Percentiles rank a stretch among this genome's conserved stretches.
These are phyloP conservation scores for Aspergillus transmontanensis DNA, from an alignment of 2,329 filamentous ascomycete genomes.

Conservation along the genomic window DNA sequence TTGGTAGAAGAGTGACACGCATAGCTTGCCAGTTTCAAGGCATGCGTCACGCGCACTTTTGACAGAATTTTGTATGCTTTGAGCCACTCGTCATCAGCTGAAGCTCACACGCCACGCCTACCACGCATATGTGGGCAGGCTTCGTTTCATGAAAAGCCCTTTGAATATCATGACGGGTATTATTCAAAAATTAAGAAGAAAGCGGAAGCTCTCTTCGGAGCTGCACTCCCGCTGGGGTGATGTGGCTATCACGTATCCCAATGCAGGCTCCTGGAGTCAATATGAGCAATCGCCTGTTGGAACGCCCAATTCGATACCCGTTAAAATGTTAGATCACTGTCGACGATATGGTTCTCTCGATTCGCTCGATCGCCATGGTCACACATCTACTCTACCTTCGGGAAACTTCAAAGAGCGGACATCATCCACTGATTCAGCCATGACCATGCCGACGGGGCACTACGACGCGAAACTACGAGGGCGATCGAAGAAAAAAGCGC, in stretches of 20 bases:
- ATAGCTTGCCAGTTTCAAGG: neutral
- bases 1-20: neutral
- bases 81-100: neutral
- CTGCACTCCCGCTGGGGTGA: conserved; percentile 46
- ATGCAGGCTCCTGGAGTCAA: conserved; percentile 46
- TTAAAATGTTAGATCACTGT: conserved; percentile 13
- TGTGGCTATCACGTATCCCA: conserved; percentile 42
- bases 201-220: conserved; percentile 38
- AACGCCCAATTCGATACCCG: conserved; percentile 13
- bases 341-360: conserved; percentile 18
- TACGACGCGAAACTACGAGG: conserved; percentile 33
- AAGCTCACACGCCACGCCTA: conserved; percentile 17
- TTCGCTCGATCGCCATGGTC: conserved; percentile 11
- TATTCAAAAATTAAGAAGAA: conserved; percentile 36
- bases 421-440: conserved; percentile 18
- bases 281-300: conserved; percentile 31
- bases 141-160: conserved; percentile 28
- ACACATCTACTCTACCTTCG: neutral
- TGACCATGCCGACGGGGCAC: conserved; percentile 32
- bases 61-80: neutral
- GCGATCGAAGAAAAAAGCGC: conserved; percentile 18
- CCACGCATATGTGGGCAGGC: conserved; percentile 11
- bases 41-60: neutral
- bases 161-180: conserved; percentile 32
- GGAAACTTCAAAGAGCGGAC: conserved; percentile 6